Evolutionary conservation across 495 filamentous ascomycete species (phyloP), one percentile per base, ranked within the genome.

Genomic region (Podospora pseudocomata): DNA sequence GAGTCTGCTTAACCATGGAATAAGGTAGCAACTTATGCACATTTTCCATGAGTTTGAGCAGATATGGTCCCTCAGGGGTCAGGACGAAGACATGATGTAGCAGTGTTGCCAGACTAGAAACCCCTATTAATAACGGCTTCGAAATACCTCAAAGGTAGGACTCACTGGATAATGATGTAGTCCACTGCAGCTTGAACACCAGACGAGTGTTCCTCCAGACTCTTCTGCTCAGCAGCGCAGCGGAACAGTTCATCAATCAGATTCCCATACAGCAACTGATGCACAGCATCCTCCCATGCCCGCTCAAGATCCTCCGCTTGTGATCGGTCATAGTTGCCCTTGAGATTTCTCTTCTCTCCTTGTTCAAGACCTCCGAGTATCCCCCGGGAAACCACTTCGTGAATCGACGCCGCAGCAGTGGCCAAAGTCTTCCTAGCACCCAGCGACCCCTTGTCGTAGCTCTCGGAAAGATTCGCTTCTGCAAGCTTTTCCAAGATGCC

Each of bases 371-470:
- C 81, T 6, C 81, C 86, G 16, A 90, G 72, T 7, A 82, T 73
- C 2, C 86, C 89, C 65, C 88, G 77, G 5, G 85, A 85, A 0
- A 87, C 79, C 62, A 82, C 81, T 72, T 90, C 89, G 66, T 89
- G 80, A 65, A 91, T 72, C 3, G 82, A 83, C 20, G 86, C 86
- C 18, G 85, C 82, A 13, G 86, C 89, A 30, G 89, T 89, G 6
- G 88, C 86, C 28, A 91, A 79, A 11, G 87, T 87, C 74, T 89
- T 90, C 60, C 88, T 81, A 67, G 84, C 83, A 15, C 89, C 88
- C 44, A 91, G 71, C 6, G 82, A 79, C 5, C 87, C 88, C 73
- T 90, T 90, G 72, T 91, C 89, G 71, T 89, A 91, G 73, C 87
- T 90, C 70, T 90, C 87, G 30, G 86, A 88, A 30, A 90, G 78